Evolutionary conservation across 2,329 filamentous ascomycete genomes (phyloP).

Genomic region (Chaetomiaceae sp.): DNA sequence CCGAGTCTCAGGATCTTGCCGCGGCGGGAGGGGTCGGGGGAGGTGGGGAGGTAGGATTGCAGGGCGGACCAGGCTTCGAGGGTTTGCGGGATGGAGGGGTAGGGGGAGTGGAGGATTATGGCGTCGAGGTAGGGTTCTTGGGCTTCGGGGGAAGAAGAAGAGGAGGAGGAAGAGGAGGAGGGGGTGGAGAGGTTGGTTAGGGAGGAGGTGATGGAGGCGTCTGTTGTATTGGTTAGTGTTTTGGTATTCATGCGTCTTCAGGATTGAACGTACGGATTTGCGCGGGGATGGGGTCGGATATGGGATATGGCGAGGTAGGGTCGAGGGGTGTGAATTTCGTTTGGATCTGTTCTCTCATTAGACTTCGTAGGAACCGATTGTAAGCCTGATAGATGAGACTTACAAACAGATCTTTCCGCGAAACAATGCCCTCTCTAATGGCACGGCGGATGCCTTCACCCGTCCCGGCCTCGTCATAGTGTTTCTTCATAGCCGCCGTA

Average conservation of each 20-base stretch:
- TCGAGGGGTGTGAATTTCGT: conserved; percentile 75
- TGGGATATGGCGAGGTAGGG: conserved; percentile 51
- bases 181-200: conserved; percentile 55
- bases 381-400: conserved; percentile 23
- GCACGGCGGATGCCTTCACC: conserved; percentile 62
- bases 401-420: conserved; percentile 58
- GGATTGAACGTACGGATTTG: conserved; percentile 47
- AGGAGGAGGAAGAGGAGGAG: too few species aligned
- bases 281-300: conserved; percentile 59
- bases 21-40: conserved; percentile 24
- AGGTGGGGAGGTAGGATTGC: conserved; percentile 60
- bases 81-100: conserved; percentile 43
- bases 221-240: too few species aligned
- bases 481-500: conserved; percentile 72
- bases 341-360: conserved; percentile 53
- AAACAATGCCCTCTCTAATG: conserved; percentile 55
- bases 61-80: conserved; percentile 63
- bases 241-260: too few species aligned
- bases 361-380: background rate
- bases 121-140: conserved; percentile 65
- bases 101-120: conserved; percentile 66
- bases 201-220: conserved; percentile 62
- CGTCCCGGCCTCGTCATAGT: conserved; percentile 71
- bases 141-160: too few species aligned
- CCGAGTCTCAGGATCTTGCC: conserved; percentile 59